A percentile compares a stretch with the other conserved stretches of the same genome.
Evolutionary conservation across 2,329 filamentous ascomycete genomes (phyloP).

Genomic region (Neurospora crassa): DNA sequence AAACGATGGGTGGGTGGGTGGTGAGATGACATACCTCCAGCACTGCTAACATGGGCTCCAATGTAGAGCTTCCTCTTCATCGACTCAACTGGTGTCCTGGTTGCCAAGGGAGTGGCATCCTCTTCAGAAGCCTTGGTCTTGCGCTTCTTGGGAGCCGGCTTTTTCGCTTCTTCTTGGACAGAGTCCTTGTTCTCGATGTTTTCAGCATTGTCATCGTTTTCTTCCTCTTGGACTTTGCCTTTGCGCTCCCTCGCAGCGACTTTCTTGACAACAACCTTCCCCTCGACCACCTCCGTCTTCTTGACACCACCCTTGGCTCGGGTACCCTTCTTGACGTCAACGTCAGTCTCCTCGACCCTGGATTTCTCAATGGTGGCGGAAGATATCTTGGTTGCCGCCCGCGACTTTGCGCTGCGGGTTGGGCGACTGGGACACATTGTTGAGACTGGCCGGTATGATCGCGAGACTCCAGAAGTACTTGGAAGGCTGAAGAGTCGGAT

Average conservation of each 20-base stretch:
- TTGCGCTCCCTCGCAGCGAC: not conserved
- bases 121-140: slow-evolving; percentile 23
- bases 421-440: not conserved
- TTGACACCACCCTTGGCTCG: not conserved
- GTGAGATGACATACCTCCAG: slow-evolving; percentile 53
- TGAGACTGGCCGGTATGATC: not conserved
- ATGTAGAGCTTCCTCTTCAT: slow-evolving; percentile 68
- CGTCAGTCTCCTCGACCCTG: not conserved
- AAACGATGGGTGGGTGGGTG: not conserved
- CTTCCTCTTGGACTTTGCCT: not conserved
- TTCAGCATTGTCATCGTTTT: slow-evolving; percentile 5
- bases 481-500: not conserved
- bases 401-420: not conserved
- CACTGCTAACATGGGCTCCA: slow-evolving; percentile 84
- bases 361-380: not conserved
- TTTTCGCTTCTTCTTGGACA: slow-evolving; percentile 17
- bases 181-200: slow-evolving; percentile 14
- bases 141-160: slow-evolving; percentile 18
- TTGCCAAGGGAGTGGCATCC: slow-evolving; percentile 52
- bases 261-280: not conserved
- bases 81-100: slow-evolving; percentile 52
- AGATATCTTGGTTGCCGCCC: not conserved
- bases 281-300: not conserved
- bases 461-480: not conserved
- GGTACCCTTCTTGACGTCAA: not conserved